Conservation (phyloP, 2,329 filamentous ascomycete genomes). For the Stemphylium lycopersici region DNA sequence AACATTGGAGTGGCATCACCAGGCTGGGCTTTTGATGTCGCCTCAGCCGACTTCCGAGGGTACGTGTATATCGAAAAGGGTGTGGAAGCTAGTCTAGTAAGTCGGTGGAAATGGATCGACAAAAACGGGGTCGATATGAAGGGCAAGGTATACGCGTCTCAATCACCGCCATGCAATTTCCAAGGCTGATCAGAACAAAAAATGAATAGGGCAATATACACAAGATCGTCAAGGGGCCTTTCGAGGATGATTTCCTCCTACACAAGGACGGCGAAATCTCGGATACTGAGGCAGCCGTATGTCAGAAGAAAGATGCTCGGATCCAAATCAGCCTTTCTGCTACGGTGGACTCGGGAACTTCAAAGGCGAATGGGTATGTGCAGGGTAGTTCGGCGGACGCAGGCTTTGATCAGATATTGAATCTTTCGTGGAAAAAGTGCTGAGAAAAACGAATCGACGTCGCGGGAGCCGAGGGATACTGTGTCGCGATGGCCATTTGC, state of each 20-base stretch:
- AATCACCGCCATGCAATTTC: neutral
- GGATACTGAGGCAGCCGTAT: conserved; percentile 22
- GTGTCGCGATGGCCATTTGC: neutral
- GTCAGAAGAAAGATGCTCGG: conserved; percentile 31
- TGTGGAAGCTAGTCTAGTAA: conserved; percentile 29
- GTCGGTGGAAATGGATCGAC: conserved; percentile 39
- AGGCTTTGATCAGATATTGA: conserved; percentile 27
- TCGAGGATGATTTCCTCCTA: conserved; percentile 29
- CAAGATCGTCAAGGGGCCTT: conserved; percentile 31
- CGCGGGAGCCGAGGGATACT: neutral
- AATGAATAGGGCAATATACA: conserved; percentile 28
- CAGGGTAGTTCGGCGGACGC: conserved; percentile 23
- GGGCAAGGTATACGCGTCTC: conserved; percentile 28
- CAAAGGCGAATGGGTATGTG: conserved; percentile 19
- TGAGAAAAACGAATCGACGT: conserved; percentile 1
- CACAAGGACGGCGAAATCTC: conserved; percentile 35
- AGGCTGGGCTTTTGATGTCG: conserved; percentile 36
- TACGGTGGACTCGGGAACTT: conserved; percentile 18
- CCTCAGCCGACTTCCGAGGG: conserved; percentile 30
- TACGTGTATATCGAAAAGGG: conserved; percentile 29
- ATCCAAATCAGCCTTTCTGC: conserved; percentile 33
- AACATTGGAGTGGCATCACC: conserved; percentile 30
- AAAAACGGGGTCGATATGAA: conserved; percentile 26
- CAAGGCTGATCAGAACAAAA: neutral
- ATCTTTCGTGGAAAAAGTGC: conserved; percentile 35